phyloP scores from a whole-genome alignment of 2,329 filamentous ascomycete species.

The Sarocladiaceae sp. region DNA sequence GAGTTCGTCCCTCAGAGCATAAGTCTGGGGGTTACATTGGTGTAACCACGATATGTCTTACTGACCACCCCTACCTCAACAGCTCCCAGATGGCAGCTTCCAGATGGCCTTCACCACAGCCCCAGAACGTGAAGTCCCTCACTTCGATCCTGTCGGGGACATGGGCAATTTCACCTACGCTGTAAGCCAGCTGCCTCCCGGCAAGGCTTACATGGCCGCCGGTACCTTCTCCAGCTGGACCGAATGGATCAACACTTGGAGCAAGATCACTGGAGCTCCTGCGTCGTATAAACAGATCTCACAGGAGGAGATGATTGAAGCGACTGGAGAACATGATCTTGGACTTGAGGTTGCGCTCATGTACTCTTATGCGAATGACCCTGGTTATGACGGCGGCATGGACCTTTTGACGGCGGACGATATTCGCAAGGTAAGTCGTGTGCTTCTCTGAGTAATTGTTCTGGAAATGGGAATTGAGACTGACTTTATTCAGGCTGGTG shows the following conservation, averaged over 20 bases:
- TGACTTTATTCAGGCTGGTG: constrained; percentile 29
- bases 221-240: constrained; percentile 41
- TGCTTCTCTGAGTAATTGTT: background rate
- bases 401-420: constrained; percentile 38
- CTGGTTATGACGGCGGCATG: constrained; percentile 45
- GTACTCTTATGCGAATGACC: constrained; percentile 42
- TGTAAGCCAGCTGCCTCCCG: constrained; percentile 44
- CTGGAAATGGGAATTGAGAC: too few relatives aligned
- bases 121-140: constrained; percentile 34
- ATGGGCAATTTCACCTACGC: constrained; percentile 44
- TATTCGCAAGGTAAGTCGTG: constrained; percentile 33
- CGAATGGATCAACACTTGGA: constrained; percentile 41
- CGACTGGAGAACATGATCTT: constrained; percentile 32
- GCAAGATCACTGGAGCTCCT: constrained; percentile 26
- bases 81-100: constrained; percentile 36
- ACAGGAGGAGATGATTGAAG: constrained; percentile 34
- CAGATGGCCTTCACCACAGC: constrained; percentile 43
- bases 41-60: constrained; percentile 4
- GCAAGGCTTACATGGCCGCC: constrained; percentile 44
- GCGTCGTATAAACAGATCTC: constrained; percentile 35
- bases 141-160: constrained; percentile 42
- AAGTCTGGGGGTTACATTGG: background rate
- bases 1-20: constrained; percentile 11
- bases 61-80: background rate
- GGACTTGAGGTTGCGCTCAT: constrained; percentile 41